A percentile compares a stretch with the other conserved stretches of the same genome.
phyloP scores from a whole-genome alignment of 2,329 filamentous ascomycete genomes.

The Epichloe festucae region DNA sequence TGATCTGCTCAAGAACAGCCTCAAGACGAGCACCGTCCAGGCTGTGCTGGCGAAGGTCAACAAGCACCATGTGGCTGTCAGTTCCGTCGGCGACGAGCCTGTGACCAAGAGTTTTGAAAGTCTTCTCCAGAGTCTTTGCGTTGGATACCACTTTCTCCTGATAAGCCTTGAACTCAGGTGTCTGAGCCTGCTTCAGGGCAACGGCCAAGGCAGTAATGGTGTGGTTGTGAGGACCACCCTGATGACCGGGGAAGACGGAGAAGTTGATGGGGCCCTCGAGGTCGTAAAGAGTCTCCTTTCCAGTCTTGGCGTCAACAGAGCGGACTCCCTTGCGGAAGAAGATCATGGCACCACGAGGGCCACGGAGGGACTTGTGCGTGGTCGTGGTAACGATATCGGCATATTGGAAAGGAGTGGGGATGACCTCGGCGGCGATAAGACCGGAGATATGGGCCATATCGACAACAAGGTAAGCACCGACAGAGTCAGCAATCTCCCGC shows the following conservation, averaged over 20 bases:
- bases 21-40: conserved; percentile 94
- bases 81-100: conserved; percentile 92
- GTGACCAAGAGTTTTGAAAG: conserved; percentile 78
- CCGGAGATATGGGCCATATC: conserved; percentile 99
- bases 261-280: conserved; percentile 96
- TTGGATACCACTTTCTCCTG: conserved; percentile 87
- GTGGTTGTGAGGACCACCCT: conserved; percentile 98
- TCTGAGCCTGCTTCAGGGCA: conserved; percentile 85
- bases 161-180: conserved; percentile 84
- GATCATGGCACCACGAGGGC: conserved; percentile 97
- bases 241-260: conserved; percentile 97
- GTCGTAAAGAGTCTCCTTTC: conserved; percentile 82
- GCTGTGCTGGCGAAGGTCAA: conserved; percentile 77
- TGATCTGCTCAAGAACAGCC: conserved; percentile 91
- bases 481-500: conserved; percentile 86
- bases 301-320: conserved; percentile 77
- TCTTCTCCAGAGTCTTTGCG: conserved; percentile 77
- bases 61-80: conserved; percentile 92
- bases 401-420: conserved; percentile 82
- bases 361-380: conserved; percentile 97
- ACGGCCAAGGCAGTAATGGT: conserved; percentile 96
- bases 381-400: conserved; percentile 97
- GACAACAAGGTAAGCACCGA: conserved; percentile 87
- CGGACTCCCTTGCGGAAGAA: conserved; percentile 98
- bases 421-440: conserved; percentile 82